Evolutionary conservation across 2,329 filamentous ascomycete genomes (phyloP).

Genomic region (Talaromyces islandicus): DNA sequence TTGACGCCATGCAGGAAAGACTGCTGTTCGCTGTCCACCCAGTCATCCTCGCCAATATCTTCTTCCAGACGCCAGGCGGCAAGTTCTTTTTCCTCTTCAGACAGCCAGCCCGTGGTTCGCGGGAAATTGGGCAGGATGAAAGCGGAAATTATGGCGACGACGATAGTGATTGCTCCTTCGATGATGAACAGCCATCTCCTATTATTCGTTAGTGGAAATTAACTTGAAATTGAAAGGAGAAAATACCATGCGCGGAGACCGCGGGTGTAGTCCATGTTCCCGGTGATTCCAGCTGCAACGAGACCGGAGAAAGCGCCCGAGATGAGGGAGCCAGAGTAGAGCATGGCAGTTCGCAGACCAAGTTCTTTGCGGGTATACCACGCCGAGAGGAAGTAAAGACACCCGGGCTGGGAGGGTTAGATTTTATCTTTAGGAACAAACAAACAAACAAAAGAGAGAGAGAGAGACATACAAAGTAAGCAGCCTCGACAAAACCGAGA

Average conservation of each 20-base stretch:
- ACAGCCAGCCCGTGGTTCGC: constrained; percentile 30
- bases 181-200: constrained; percentile 48
- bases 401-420: constrained; percentile 41
- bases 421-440: background rate
- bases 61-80: constrained; percentile 39
- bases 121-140: constrained; percentile 57
- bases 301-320: constrained; percentile 39
- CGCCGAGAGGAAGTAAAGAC: constrained; percentile 61
- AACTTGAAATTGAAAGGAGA: constrained; percentile 57
- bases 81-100: constrained; percentile 31
- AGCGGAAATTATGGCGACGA: constrained; percentile 46
- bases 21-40: constrained; percentile 36
- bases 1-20: constrained; percentile 49
- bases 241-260: constrained; percentile 34
- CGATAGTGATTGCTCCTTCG: constrained; percentile 29
- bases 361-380: constrained; percentile 52
- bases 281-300: constrained; percentile 25
- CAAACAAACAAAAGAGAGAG: too few relatives aligned
- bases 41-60: constrained; percentile 22
- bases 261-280: constrained; percentile 29
- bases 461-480: constrained; percentile 47
- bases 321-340: constrained; percentile 40
- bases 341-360: constrained; percentile 22
- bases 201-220: constrained; percentile 41
- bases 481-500: constrained; percentile 58